A percentile compares a stretch with the other conserved stretches of the same genome.
These are phyloP conservation scores for Torulaspora delbrueckii DNA, from an alignment of 805 yeast genomes.

Conservation along the genomic window DNA sequence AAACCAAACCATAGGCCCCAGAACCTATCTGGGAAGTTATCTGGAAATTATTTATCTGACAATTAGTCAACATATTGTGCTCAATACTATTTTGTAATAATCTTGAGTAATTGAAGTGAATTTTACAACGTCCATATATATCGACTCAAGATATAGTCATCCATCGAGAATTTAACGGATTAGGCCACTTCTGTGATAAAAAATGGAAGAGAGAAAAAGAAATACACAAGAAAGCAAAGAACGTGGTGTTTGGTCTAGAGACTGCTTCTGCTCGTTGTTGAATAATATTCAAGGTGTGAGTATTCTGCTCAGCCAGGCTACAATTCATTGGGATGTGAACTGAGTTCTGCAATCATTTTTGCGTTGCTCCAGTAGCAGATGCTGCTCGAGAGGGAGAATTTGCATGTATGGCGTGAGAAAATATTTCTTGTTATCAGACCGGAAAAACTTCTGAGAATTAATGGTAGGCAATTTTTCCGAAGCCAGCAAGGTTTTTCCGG, in stretches of 20 bases:
- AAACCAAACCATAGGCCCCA: conserved; percentile 83
- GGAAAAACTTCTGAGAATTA: neutral
- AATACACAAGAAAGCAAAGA: neutral
- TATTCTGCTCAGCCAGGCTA: neutral
- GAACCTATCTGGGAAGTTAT: conserved; percentile 45
- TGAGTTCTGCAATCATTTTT: neutral
- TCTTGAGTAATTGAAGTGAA: too few relatives aligned
- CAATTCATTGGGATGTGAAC: neutral
- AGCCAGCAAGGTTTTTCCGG: neutral
- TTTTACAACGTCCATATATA: neutral
- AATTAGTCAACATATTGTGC: conserved; percentile 15
- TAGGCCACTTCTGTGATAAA: neutral
- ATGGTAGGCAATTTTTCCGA: neutral
- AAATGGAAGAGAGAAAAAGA: neutral
- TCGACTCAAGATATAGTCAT: neutral
- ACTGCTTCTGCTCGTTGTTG: neutral
- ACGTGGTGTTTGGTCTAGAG: neutral
- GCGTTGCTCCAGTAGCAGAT: neutral
- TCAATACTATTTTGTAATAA: too few relatives aligned
- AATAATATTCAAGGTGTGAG: neutral
- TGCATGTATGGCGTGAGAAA: conserved; percentile 1
- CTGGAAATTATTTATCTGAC: conserved; percentile 41
- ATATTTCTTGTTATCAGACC: neutral
- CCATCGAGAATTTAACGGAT: neutral
- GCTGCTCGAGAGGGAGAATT: neutral